Base-by-base conservation (phyloP, 371 early-diverging fungal genomes). In the Rhizopus arrhizus region DNA sequence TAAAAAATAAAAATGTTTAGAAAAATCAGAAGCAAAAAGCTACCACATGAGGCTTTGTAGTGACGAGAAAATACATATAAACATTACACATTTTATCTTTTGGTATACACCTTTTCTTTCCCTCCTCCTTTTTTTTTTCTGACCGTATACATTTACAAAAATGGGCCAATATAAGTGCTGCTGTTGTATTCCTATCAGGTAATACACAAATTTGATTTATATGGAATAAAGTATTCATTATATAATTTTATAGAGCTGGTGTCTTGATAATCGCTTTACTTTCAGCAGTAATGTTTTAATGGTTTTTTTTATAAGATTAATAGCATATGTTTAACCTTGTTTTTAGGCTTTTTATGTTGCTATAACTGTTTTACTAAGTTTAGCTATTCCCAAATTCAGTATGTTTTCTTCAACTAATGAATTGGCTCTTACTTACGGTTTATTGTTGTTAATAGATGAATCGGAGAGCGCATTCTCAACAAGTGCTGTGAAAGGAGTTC, bases 81-180 rank as follows among this genome's bases (percentile, higher is more conserved):
- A n/a, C 46, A 38, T 38, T 38, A 38, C 13, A 38, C 40, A 38
- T 38, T 28, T 22, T 29, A 13, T 43, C 32, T 47, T 46, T 41
- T 42, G 36, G 13, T 65, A 36, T 40, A 22, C 46, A 42, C 34
- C 12, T 7, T 8, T 46, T 35, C 12, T 45, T 10, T 22, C 11
- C 7, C 7, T 45, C n/a, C 34, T 47, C 32, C 32, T 22, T 33
- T 54, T 46, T 42, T 45, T 34, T 11, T 45, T n/a, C 31, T 41
- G 12, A 40, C 8, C 8, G 12, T 10, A 40, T 46, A 28, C 41
- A 22, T 22, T 22, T n/a, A 45, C 22, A 45, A 45, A 45, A 8
- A 69, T 69, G 69, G 65, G 69, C 32, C 59, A 57, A 54, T 64
- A 64, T 49, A 61, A 69, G 15, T 69, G 69, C 36, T 69, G 69